A percentile compares a stretch with the other conserved stretches of the same genome.
These are phyloP conservation scores for Pseudopithomyces chartarum DNA, from an alignment of 2,329 filamentous ascomycete genomes.

Conservation along the genomic window DNA sequence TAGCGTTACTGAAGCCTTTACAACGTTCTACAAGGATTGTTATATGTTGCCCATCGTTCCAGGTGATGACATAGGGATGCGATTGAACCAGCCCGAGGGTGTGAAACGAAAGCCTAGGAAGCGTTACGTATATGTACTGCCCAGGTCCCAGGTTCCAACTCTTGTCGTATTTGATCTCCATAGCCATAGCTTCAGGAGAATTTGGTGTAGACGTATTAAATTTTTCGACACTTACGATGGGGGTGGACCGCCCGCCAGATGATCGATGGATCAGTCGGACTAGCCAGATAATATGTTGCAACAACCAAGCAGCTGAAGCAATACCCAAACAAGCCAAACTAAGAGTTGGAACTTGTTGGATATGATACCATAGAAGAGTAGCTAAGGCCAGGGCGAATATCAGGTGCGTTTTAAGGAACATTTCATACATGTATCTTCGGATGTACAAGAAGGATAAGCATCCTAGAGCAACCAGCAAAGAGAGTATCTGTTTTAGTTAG, in stretches of 20 bases:
- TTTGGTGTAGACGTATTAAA: background rate
- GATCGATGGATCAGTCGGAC: constrained; percentile 7
- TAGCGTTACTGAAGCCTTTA: constrained; percentile 9
- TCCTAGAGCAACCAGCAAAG: constrained; percentile 2
- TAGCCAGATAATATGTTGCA: constrained; percentile 6
- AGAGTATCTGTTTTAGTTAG: constrained; percentile 10
- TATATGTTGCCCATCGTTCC: constrained; percentile 4
- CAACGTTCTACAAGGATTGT: constrained; percentile 7
- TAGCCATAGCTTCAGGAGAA: background rate
- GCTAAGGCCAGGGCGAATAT: constrained; percentile 7
- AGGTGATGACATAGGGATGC: constrained; percentile 12
- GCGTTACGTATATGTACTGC: constrained; percentile 14
- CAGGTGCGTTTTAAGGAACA: constrained; percentile 14
- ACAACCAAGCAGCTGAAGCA: background rate
- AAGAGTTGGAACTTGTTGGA: background rate
- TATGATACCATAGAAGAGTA: constrained; percentile 10
- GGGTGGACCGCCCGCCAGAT: background rate
- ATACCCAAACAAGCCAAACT: background rate
- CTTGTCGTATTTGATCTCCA: constrained; percentile 2
- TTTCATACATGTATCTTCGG: constrained; percentile 16
- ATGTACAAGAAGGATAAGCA: constrained; percentile 10
- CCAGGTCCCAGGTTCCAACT: constrained; percentile 8
- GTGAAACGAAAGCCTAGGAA: constrained; percentile 5
- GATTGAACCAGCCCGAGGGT: constrained; percentile 7
- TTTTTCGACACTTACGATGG: background rate